phyloP scores from a whole-genome alignment of 2,329 filamentous ascomycete species.

The Spiromastix sp. region DNA sequence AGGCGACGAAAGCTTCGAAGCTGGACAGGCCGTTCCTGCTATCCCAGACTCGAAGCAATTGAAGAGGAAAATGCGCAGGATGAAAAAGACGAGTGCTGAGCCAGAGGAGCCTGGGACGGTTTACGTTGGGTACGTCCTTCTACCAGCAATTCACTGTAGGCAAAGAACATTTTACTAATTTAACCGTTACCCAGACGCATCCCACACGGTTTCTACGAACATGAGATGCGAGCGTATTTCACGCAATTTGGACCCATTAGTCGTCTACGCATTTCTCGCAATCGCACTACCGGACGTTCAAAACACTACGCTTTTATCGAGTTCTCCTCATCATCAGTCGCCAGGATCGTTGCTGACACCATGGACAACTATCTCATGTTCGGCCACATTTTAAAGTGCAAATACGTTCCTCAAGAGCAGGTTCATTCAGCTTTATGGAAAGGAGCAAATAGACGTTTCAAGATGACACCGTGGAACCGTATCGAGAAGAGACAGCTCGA shows the following conservation, averaged over 20 bases:
- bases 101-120: conserved; percentile 58
- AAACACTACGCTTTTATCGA: conserved; percentile 96
- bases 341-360: conserved; percentile 82
- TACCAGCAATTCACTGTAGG: neutral
- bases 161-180: too few species aligned
- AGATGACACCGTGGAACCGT: conserved; percentile 76
- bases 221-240: conserved; percentile 90
- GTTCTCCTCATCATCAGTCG: conserved; percentile 66
- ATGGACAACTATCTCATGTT: conserved; percentile 98
- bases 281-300: conserved; percentile 79
- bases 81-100: conserved; percentile 35
- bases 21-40: conserved; percentile 32
- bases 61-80: conserved; percentile 41
- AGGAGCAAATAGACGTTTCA: conserved; percentile 82
- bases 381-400: conserved; percentile 84
- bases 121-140: conserved; percentile 58
- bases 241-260: conserved; percentile 80
- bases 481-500: conserved; percentile 68
- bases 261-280: conserved; percentile 73
- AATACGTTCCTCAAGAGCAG: conserved; percentile 63
- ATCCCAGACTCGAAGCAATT: conserved; percentile 36
- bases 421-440: conserved; percentile 78
- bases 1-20: conserved; percentile 36
- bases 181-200: conserved; percentile 47
- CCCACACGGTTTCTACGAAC: conserved; percentile 93